A percentile compares a stretch with the other conserved stretches of the same genome.
phyloP scores from a whole-genome alignment of 257 asterid species.

The Misopates orontium region DNA sequence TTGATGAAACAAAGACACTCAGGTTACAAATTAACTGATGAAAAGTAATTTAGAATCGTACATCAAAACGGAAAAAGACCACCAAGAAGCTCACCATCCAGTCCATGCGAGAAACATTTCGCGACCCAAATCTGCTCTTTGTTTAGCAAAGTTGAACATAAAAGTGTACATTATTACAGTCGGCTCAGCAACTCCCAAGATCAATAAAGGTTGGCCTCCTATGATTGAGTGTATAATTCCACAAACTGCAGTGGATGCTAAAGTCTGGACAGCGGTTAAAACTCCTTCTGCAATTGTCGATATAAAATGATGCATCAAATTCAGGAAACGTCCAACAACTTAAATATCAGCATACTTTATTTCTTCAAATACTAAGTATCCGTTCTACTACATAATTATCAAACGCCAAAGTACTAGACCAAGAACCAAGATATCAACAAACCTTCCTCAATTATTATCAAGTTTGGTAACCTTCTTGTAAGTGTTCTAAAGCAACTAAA shows the following conservation, averaged over 20 bases:
- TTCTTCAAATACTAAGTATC: slow-evolving; percentile 7
- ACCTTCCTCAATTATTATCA: slow-evolving; percentile 3
- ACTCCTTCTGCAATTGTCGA: slow-evolving; percentile 65
- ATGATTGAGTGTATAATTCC: slow-evolving; percentile 86
- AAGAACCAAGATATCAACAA: neutral
- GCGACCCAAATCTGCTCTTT: slow-evolving; percentile 69
- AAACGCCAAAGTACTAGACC: too few species aligned
- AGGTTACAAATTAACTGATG: neutral
- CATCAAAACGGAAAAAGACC: neutral
- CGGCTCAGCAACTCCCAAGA: slow-evolving; percentile 95
- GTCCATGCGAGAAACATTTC: slow-evolving; percentile 89
- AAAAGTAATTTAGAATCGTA: neutral
- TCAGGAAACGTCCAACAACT: neutral
- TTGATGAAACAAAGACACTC: neutral
- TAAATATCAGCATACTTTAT: neutral
- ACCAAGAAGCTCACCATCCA: slow-evolving; percentile 62
- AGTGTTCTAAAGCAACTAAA: slow-evolving; percentile 3
- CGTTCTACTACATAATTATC: neutral
- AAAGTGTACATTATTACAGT: slow-evolving; percentile 97
- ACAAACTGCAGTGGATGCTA: slow-evolving; percentile 86
- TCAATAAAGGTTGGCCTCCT: slow-evolving; percentile 95
- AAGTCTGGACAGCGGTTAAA: slow-evolving; percentile 86
- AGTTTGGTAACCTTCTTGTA: neutral
- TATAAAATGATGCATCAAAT: slow-evolving; percentile 3
- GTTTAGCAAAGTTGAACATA: slow-evolving; percentile 88